Conservation (phyloP, 176 grass and related monocot genomes). For the Bonia amplexicaulis region DNA sequence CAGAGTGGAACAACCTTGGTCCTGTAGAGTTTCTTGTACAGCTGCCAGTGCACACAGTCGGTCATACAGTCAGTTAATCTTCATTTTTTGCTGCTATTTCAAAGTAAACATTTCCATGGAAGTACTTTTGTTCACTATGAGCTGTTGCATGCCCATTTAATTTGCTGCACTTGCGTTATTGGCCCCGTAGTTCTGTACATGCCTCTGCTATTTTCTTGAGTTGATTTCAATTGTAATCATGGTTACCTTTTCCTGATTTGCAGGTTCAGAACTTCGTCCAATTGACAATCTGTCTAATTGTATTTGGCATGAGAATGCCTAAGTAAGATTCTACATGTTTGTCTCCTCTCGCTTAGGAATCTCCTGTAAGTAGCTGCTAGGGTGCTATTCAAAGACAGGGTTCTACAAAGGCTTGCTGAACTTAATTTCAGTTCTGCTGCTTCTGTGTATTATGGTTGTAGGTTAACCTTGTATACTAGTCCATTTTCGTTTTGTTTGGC, state of each 20-base stretch:
- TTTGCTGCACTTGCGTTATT: not conserved
- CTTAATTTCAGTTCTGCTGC: not conserved
- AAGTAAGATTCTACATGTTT: constrained; percentile 33
- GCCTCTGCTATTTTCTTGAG: not conserved
- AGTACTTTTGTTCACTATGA: not conserved
- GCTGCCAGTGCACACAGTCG: not conserved
- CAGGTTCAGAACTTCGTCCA: constrained; percentile 36
- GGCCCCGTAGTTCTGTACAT: not conserved
- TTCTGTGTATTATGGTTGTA: constrained; percentile 6
- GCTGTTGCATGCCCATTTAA: not conserved
- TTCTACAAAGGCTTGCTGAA: not conserved
- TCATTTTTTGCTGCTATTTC: not conserved
- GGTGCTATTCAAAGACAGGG: constrained; percentile 16
- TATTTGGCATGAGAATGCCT: constrained; percentile 37
- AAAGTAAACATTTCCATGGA: not conserved
- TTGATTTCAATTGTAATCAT: constrained; percentile 6
- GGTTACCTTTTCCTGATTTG: constrained; percentile 28
- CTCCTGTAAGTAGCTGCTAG: constrained; percentile 10
- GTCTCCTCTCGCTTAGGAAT: constrained; percentile 31
- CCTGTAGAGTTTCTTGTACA: not conserved
- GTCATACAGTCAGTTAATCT: not conserved
- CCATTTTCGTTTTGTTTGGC: not conserved
- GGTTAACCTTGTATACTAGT: constrained; percentile 2
- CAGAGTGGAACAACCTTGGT: not conserved
- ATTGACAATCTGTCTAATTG: constrained; percentile 34